These are phyloP conservation scores for Ustilago nuda DNA, from an alignment of 1,284 basidiomycete species.

Conservation along the genomic window DNA sequence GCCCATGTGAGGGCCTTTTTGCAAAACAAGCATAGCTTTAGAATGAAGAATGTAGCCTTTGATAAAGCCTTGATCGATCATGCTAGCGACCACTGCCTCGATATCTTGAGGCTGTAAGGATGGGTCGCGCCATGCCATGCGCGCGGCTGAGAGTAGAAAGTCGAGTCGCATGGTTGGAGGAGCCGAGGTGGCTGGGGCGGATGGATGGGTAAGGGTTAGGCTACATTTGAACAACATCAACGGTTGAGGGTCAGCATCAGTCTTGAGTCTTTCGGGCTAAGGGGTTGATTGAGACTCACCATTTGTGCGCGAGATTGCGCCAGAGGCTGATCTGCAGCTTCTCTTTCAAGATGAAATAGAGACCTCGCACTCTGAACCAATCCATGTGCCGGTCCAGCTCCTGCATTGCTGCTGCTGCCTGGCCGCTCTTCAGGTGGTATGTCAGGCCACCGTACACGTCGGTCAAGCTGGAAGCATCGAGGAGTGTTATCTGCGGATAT, in stretches of 20 bases:
- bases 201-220: conserved; percentile 22
- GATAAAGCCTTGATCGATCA: conserved; percentile 71
- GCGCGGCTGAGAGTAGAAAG: conserved; percentile 62
- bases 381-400: conserved; percentile 66
- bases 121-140: conserved; percentile 65
- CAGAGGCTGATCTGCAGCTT: conserved; percentile 70
- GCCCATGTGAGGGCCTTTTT: conserved; percentile 67
- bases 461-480: conserved; percentile 62
- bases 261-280: conserved; percentile 2
- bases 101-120: conserved; percentile 68
- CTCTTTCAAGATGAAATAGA: conserved; percentile 69
- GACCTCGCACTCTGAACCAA: conserved; percentile 67
- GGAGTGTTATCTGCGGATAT: conserved; percentile 63
- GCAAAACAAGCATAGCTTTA: conserved; percentile 68
- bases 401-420: conserved; percentile 57
- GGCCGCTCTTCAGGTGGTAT: conserved; percentile 58
- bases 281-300: conserved; percentile 50
- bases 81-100: conserved; percentile 69
- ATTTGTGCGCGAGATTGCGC: conserved; percentile 69
- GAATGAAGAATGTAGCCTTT: conserved; percentile 71
- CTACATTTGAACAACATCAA: not conserved
- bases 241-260: not conserved
- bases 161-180: conserved; percentile 67
- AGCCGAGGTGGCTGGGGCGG: conserved; percentile 38
- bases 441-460: conserved; percentile 57